phyloP scores from a whole-genome alignment of 2,329 filamentous ascomycete species.

The Plectosphaerella sp. region DNA sequence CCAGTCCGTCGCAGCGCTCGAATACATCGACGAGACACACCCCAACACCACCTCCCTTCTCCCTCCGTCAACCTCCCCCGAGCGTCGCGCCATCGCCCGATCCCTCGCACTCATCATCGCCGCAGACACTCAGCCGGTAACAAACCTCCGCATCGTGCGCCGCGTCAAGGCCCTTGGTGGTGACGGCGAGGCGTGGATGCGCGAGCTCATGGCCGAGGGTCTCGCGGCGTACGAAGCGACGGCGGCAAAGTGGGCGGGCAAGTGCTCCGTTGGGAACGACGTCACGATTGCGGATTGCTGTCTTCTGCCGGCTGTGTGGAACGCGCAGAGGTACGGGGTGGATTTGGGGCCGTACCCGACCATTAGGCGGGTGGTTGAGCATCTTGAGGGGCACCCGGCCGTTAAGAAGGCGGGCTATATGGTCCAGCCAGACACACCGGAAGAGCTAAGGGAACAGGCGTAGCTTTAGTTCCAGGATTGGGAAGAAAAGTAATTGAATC shows the following conservation, averaged over 20 bases:
- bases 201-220: slow-evolving; percentile 44
- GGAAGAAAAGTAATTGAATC: not conserved
- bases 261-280: slow-evolving; percentile 50
- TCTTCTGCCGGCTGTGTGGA: slow-evolving; percentile 54
- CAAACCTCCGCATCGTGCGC: slow-evolving; percentile 50
- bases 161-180: slow-evolving; percentile 39
- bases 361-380: slow-evolving; percentile 37
- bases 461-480: not conserved
- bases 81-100: slow-evolving; percentile 44
- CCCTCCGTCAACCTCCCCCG: slow-evolving; percentile 36
- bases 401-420: slow-evolving; percentile 50
- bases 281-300: slow-evolving; percentile 56
- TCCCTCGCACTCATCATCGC: slow-evolving; percentile 50
- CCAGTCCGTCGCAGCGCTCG: slow-evolving; percentile 56
- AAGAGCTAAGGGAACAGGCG: slow-evolving; percentile 13
- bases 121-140: slow-evolving; percentile 56
- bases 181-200: slow-evolving; percentile 44
- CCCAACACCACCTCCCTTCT: slow-evolving; percentile 30
- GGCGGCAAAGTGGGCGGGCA: slow-evolving; percentile 31
- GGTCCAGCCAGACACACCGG: slow-evolving; percentile 44
- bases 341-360: slow-evolving; percentile 44
- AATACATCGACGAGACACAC: slow-evolving; percentile 56
- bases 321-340: slow-evolving; percentile 49
- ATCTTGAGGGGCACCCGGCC: slow-evolving; percentile 42
- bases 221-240: slow-evolving; percentile 52